Conservation (phyloP, 768 basidiomycete genomes). For the Wakefieldia striispora region DNA sequence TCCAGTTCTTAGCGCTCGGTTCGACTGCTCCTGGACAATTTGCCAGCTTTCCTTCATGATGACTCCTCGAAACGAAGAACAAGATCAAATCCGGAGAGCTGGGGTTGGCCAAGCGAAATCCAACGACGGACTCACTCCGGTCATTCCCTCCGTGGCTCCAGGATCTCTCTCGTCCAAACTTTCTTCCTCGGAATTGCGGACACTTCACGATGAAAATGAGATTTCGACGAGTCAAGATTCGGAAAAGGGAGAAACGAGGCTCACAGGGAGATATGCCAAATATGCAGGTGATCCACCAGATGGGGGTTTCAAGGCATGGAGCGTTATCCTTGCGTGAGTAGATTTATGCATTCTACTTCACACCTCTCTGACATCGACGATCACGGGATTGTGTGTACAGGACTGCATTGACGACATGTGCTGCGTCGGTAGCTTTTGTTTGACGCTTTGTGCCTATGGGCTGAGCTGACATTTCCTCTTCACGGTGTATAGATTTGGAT, state of each 20-base stretch:
- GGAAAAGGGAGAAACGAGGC: slow-evolving; percentile 4
- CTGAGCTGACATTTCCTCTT: not conserved
- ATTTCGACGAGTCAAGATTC: not conserved
- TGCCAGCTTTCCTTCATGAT: not conserved
- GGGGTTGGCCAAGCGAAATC: not conserved
- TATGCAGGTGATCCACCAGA: slow-evolving; percentile 26
- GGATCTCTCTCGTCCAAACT: not conserved
- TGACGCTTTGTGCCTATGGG: not conserved
- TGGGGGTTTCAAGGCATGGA: too few species aligned
- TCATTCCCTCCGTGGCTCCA: not conserved
- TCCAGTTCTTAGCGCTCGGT: not conserved
- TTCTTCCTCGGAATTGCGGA: slow-evolving; percentile 6
- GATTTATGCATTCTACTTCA: not conserved
- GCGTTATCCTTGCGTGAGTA: slow-evolving; percentile 29
- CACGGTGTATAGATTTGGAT: slow-evolving; percentile 50
- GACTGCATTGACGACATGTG: slow-evolving; percentile 31
- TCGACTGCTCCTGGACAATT: not conserved
- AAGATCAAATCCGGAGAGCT: not conserved
- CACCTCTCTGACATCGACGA: not conserved
- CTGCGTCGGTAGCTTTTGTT: slow-evolving; percentile 36
- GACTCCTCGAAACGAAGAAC: not conserved
- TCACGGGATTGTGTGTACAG: slow-evolving; percentile 2
- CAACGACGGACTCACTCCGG: not conserved
- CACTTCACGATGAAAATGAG: slow-evolving; percentile 9
- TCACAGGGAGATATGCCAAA: slow-evolving; percentile 14